Base-by-base conservation (phyloP, 2,329 filamentous ascomycete species). In the Ophiocordyceps camponoti-leonardi region DNA sequence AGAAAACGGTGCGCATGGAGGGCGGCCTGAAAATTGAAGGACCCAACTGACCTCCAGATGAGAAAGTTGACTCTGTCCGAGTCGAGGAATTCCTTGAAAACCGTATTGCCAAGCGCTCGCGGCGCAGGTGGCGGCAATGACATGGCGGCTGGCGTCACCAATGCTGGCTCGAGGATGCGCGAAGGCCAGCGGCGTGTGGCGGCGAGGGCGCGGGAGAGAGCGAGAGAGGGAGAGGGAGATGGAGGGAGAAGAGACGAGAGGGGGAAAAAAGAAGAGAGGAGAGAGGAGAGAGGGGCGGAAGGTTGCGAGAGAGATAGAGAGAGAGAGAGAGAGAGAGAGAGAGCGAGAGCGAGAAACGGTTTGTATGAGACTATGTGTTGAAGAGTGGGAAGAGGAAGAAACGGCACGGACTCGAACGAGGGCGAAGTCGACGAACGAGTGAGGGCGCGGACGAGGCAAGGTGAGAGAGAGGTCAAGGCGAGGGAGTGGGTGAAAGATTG, bases 21-120 rank as follows among this genome's bases (percentile, higher is more conserved):
- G 30, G 12, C 30, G 30, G 30, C 30, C 30, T 14, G 18, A 37
- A 16, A 18, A 5, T 16, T 19, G 12, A n/a, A 33, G 19, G 48
- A 55, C 52, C 41, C 20, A 56, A 72, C 77, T 63, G 69, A 81
- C 77, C 75, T 79, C 77, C 77, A 81, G 60, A 81, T 71, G 61
- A 81, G 71, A 69, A 76, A 81, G 68, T 81, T 81, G 70, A 81
- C 67, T 68, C 74, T 71, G 62, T 81, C 71, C 53, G 75, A 79
- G 69, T 79, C 73, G 56, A 81, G 68, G 58, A 69, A 69, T 66
- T 78, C 74, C 67, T 77, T 77, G 57, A 55, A 53, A 53, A 63
- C 61, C 73, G 77, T 77, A 56, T 50, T 41, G 51, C 50, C 45
- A 46, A 46, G 51, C 53, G 51, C 48, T 44, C 50, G 56, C 56